phyloP scores from a whole-genome alignment of 495 filamentous ascomycete genomes.

The Xylaria bambusicola region DNA sequence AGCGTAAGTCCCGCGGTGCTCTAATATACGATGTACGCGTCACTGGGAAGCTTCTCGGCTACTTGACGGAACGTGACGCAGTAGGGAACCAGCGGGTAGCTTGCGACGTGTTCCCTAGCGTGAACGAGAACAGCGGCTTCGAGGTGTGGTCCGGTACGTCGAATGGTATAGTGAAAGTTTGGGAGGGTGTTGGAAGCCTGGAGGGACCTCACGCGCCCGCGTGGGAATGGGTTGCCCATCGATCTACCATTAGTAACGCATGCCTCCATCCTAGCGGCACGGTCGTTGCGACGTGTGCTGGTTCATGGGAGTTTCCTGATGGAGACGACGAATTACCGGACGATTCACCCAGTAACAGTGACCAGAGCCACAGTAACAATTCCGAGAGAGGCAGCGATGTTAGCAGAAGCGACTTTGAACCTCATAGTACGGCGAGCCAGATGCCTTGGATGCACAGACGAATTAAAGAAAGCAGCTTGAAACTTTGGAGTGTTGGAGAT shows the following conservation, averaged over 20 bases:
- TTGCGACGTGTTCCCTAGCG: constrained; percentile 63
- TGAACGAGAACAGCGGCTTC: constrained; percentile 52
- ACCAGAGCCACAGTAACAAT: not conserved
- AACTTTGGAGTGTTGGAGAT: constrained; percentile 59
- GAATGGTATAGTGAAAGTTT: constrained; percentile 77
- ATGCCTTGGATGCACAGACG: constrained; percentile 29
- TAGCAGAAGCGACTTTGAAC: constrained; percentile 14
- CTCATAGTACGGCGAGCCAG: constrained; percentile 8
- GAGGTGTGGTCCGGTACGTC: constrained; percentile 84
- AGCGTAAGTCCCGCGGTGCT: constrained; percentile 73
- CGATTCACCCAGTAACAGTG: not conserved
- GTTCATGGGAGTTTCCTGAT: constrained; percentile 47
- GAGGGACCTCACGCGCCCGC: constrained; percentile 56
- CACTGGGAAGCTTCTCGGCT: constrained; percentile 65
- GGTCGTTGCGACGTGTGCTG: constrained; percentile 76
- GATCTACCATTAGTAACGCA: constrained; percentile 61
- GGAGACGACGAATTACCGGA: constrained; percentile 19
- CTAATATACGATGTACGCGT: constrained; percentile 84
- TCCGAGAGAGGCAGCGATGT: constrained; percentile 17
- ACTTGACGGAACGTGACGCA: constrained; percentile 69
- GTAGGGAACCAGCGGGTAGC: constrained; percentile 76
- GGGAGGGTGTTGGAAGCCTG: constrained; percentile 62
- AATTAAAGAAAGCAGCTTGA: constrained; percentile 60
- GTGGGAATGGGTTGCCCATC: constrained; percentile 63
- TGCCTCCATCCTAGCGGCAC: constrained; percentile 67